Conservation (phyloP, 352 stramenopile species). For the Albugo laibachii region DNA sequence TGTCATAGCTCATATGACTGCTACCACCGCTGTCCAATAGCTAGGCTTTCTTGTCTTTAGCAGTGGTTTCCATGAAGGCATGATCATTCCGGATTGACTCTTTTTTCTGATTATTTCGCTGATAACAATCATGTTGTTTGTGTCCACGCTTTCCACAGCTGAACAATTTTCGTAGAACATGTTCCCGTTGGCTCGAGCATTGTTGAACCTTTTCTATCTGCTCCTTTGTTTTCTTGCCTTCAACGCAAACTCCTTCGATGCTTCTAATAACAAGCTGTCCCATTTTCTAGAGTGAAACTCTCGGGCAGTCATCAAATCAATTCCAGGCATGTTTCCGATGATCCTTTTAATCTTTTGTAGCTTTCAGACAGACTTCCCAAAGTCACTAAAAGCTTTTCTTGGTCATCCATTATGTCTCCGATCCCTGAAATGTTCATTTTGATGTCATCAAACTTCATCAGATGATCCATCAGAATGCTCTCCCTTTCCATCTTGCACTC, state of each 20-base stretch:
- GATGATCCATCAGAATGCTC: slow-evolving; percentile 6
- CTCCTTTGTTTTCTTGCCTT: not conserved
- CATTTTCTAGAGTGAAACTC: slow-evolving; percentile 7
- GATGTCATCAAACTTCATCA: slow-evolving; percentile 12
- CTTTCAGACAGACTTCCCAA: slow-evolving; percentile 6
- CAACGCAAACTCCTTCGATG: not conserved
- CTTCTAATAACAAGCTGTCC: not conserved
- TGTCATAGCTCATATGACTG: slow-evolving; percentile 8
- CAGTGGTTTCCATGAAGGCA: not conserved
- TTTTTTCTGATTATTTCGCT: not conserved
- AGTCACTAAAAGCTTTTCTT: slow-evolving; percentile 5
- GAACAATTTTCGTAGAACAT: not conserved
- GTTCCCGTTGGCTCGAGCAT: not conserved
- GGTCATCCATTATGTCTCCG: slow-evolving; percentile 4
- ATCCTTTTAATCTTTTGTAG: slow-evolving; percentile 9
- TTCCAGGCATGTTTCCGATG: slow-evolving; percentile 2
- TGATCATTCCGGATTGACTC: not conserved
- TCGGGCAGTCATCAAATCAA: slow-evolving; percentile 6
- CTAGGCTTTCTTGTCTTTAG: not conserved
- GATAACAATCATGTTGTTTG: not conserved
- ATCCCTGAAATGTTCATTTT: slow-evolving; percentile 4
- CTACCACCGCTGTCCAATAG: slow-evolving; percentile 10
- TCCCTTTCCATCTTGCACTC: slow-evolving; percentile 4
- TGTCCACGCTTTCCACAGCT: not conserved
- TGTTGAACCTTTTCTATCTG: not conserved